A percentile compares a stretch with the other conserved stretches of the same genome.
Evolutionary conservation across 2,329 filamentous ascomycete genomes (phyloP).

Genomic region (Pseudogymnoascus sp.): DNA sequence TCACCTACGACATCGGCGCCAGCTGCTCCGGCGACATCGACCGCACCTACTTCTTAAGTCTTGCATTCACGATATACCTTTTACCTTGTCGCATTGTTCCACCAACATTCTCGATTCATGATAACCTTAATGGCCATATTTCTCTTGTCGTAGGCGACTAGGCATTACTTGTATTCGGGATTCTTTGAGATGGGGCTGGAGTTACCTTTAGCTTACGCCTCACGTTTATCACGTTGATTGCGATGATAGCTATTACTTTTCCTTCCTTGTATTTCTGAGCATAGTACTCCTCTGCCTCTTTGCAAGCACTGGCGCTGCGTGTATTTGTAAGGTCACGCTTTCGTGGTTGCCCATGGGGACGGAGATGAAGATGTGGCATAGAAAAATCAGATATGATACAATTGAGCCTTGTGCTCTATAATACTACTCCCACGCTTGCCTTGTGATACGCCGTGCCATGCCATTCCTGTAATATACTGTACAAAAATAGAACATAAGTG

Average conservation of each 20-base stretch:
- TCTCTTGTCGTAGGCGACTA: constrained; percentile 22
- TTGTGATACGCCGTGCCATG: constrained; percentile 9
- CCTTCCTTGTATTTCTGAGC: constrained; percentile 26
- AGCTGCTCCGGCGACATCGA: constrained; percentile 39
- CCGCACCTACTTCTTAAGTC: constrained; percentile 19
- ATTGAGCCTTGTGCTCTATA: constrained; percentile 19
- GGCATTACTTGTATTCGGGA: constrained; percentile 22
- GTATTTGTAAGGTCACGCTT: constrained; percentile 23
- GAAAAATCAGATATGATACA: constrained; percentile 22
- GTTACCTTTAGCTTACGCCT: constrained; percentile 30
- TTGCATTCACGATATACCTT: constrained; percentile 18
- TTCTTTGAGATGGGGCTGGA: constrained; percentile 27
- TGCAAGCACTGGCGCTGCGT: constrained; percentile 29
- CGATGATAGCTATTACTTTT: constrained; percentile 27
- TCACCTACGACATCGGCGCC: constrained; percentile 35
- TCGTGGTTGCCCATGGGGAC: constrained; percentile 20
- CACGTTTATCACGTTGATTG: constrained; percentile 17
- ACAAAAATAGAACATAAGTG: constrained; percentile 2
- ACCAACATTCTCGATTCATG: constrained; percentile 26
- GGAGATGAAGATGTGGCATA: constrained; percentile 20
- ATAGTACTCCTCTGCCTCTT: constrained; percentile 19
- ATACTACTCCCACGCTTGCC: constrained; percentile 9
- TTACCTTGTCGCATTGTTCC: constrained; percentile 17
- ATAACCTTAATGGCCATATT: constrained; percentile 27
- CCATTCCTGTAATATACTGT: constrained; percentile 11